Evolutionary conservation across 495 filamentous ascomycete genomes (phyloP).

Genomic region (Diplogelasinospora grovesii): DNA sequence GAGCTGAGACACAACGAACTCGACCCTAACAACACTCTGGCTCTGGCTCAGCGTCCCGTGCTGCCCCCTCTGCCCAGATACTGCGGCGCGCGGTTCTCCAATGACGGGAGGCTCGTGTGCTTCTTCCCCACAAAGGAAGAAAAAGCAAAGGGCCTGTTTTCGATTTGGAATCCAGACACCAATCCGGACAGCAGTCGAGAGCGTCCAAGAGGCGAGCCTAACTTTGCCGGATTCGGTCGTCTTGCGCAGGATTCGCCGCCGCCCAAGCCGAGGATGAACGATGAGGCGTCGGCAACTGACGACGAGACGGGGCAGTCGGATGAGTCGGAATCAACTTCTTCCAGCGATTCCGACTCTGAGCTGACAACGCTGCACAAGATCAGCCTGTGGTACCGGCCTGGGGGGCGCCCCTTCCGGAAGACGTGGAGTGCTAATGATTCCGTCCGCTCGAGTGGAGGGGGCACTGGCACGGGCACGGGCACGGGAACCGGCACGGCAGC

Average conservation of each 20-base stretch:
- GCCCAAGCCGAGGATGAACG: constrained; percentile 42
- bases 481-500: constrained; percentile 47
- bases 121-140: constrained; percentile 82
- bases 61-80: constrained; percentile 68
- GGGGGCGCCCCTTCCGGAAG: constrained; percentile 37
- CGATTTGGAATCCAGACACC: constrained; percentile 51
- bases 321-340: constrained; percentile 57
- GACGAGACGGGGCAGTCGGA: constrained; percentile 48
- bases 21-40: constrained; percentile 39
- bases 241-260: constrained; percentile 47
- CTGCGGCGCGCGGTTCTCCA: constrained; percentile 72
- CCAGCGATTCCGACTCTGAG: constrained; percentile 68
- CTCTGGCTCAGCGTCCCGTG: constrained; percentile 58
- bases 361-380: constrained; percentile 54
- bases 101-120: constrained; percentile 73
- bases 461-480: constrained; percentile 43
- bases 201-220: constrained; percentile 55
- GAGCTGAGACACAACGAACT: constrained; percentile 46
- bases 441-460: constrained; percentile 44
- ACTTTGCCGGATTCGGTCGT: constrained; percentile 87
- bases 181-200: constrained; percentile 55
- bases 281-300: constrained; percentile 46
- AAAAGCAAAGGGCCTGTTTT: constrained; percentile 56
- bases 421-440: constrained; percentile 42
- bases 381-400: constrained; percentile 39